Base-by-base conservation (phyloP, 257 asterid species). In the Leptodermis oblonga region DNA sequence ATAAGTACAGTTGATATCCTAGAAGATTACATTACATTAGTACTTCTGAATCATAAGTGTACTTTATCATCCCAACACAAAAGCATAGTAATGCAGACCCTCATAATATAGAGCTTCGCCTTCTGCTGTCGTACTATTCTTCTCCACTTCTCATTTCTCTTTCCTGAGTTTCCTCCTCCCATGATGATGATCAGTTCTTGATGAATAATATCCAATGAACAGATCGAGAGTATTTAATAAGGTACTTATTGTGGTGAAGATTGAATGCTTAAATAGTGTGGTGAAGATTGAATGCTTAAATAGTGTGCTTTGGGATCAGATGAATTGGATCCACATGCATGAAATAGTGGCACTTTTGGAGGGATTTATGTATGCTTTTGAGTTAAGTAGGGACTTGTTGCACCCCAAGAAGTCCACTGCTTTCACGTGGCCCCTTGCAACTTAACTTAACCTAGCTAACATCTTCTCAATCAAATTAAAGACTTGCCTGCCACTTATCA, bases 31-130 rank as follows among this genome's bases (percentile, higher is more conserved):
- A 34, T 5, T n/a, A 9, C 39, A n/a, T n/a, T n/a, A n/a, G n/a
- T n/a, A n/a, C 56, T 6, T 4, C 23, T 22, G 14, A 25, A n/a
- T 51, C 56, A 52, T 26, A 46, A 72, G 76, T 65, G 31, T 75
- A 67, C 42, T 10, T 75, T 78, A 60, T 81, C 72, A 53, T 68
- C 77, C 79, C 81, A 78, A 49, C 81, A 78, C 55, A 75, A 53
- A 62, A 81, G 79, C 83, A 75, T 81, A 31, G 74, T 72, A 23
- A 78, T 66, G 62, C 86, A 81, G 15, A 81, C 76, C 75, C 81
- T 78, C 22, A 81, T 72, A 67, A 81, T 75, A 39, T 78, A 78
- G 26, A 81, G 73, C 73, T 73, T 81, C 69, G 75, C 83, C n/a
- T 67, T 81, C 70, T 72, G 79, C 60, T 78, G 86, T 28, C 71